phyloP scores from a whole-genome alignment of 2,329 filamentous ascomycete genomes.

The Colletotrichum chrysophilum region DNA sequence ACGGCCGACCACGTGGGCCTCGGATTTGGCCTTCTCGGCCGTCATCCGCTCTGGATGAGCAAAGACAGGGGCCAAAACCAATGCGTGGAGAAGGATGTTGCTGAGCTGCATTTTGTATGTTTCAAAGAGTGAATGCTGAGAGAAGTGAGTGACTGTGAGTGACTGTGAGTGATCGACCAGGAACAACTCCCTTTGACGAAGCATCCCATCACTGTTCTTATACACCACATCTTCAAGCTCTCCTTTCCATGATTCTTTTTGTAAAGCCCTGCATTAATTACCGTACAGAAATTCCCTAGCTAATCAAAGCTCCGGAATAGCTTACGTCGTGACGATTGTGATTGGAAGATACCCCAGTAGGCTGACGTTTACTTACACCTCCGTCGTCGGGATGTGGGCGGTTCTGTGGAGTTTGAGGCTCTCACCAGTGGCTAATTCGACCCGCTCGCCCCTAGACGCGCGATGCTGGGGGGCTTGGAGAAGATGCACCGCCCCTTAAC shows the following conservation, averaged over 20 bases:
- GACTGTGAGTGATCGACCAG: neutral
- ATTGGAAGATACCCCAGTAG: neutral
- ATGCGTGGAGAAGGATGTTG: neutral
- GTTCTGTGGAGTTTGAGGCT: neutral
- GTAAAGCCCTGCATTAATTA: neutral
- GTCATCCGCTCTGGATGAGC: conserved; percentile 56
- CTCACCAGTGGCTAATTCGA: neutral
- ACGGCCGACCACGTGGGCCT: conserved; percentile 43
- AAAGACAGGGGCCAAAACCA: neutral
- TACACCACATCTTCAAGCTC: neutral
- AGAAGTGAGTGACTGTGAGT: neutral
- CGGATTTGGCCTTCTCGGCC: conserved; percentile 54
- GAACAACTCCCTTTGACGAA: neutral
- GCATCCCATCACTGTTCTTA: neutral
- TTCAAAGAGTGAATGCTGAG: neutral
- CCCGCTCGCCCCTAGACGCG: neutral
- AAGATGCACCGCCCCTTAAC: neutral
- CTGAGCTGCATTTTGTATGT: neutral
- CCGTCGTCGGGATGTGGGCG: neutral
- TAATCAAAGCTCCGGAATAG: neutral
- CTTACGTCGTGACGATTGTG: neutral
- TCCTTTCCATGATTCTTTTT: neutral
- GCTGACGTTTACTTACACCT: neutral
- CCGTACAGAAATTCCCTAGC: neutral
- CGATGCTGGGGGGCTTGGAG: neutral